phyloP scores from a whole-genome alignment of 495 filamentous ascomycete species.

The Aspergillus avenaceus region DNA sequence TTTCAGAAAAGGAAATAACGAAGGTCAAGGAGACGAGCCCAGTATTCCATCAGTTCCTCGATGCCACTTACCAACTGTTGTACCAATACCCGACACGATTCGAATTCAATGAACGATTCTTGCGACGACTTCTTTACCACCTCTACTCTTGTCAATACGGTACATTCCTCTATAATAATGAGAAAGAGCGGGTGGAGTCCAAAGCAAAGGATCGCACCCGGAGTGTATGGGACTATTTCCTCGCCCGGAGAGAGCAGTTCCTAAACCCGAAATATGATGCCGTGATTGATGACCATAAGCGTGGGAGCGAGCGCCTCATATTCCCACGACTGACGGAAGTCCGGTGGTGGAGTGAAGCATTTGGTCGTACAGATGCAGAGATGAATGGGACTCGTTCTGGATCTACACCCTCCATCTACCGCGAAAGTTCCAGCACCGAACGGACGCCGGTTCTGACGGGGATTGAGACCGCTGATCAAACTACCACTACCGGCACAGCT shows the following conservation, averaged over 20 bases:
- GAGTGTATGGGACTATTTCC: constrained; percentile 95
- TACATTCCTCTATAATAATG: constrained; percentile 92
- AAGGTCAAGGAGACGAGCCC: constrained; percentile 87
- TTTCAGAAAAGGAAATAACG: constrained; percentile 51
- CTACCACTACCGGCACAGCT: constrained; percentile 22
- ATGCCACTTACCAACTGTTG: constrained; percentile 88
- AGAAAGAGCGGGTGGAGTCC: constrained; percentile 80
- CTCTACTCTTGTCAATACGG: constrained; percentile 96
- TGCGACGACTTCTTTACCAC: constrained; percentile 87
- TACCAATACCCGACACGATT: constrained; percentile 86
- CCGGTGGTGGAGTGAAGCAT: constrained; percentile 89
- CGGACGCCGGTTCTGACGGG: constrained; percentile 39
- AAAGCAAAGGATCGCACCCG: constrained; percentile 68
- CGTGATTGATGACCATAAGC: constrained; percentile 68
- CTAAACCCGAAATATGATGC: constrained; percentile 75
- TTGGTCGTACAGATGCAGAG: constrained; percentile 78
- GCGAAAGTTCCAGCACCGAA: constrained; percentile 17
- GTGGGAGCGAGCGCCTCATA: constrained; percentile 76
- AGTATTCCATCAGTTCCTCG: constrained; percentile 97
- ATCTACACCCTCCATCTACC: constrained; percentile 7
- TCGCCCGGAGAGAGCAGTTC: constrained; percentile 73
- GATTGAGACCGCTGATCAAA: constrained; percentile 42
- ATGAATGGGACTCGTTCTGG: constrained; percentile 71
- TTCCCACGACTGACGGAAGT: constrained; percentile 67
- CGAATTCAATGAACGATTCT: constrained; percentile 94